These are phyloP conservation scores for Prunus kanzakura DNA, from an alignment of 306 rosid genomes.

Conservation along the genomic window DNA sequence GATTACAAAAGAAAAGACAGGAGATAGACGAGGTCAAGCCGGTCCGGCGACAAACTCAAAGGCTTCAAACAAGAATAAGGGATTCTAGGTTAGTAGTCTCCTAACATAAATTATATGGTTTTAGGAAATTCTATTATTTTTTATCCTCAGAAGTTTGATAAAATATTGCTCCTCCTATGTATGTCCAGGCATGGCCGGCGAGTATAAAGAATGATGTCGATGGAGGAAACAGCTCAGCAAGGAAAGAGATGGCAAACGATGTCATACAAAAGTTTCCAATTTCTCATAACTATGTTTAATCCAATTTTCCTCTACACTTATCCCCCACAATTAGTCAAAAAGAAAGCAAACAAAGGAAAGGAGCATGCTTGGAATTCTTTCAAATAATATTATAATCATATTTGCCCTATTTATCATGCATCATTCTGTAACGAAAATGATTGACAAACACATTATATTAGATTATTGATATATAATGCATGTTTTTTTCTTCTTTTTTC, in stretches of 20 bases:
- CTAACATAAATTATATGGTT: neutral
- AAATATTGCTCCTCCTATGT: neutral
- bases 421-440: too few species aligned
- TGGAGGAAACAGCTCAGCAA: neutral
- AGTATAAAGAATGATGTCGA: constrained; percentile 18
- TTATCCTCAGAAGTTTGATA: neutral
- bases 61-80: constrained; percentile 21
- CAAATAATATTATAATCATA: too few species aligned
- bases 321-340: neutral
- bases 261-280: neutral
- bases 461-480: neutral
- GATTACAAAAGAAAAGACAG: constrained; percentile 12
- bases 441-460: neutral
- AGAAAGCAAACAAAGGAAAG: neutral
- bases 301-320: neutral
- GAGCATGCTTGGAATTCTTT: too few species aligned
- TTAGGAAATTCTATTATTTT: neutral
- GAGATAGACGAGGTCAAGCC: constrained; percentile 30
- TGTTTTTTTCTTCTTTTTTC: neutral
- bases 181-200: constrained; percentile 44
- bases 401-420: too few species aligned
- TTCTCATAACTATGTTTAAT: neutral
- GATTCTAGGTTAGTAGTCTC: constrained; percentile 40
- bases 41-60: constrained; percentile 13
- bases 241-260: neutral